Evolutionary conservation across 352 stramenopile species (phyloP).

Genomic region (Phytophthora gonapodyides): DNA sequence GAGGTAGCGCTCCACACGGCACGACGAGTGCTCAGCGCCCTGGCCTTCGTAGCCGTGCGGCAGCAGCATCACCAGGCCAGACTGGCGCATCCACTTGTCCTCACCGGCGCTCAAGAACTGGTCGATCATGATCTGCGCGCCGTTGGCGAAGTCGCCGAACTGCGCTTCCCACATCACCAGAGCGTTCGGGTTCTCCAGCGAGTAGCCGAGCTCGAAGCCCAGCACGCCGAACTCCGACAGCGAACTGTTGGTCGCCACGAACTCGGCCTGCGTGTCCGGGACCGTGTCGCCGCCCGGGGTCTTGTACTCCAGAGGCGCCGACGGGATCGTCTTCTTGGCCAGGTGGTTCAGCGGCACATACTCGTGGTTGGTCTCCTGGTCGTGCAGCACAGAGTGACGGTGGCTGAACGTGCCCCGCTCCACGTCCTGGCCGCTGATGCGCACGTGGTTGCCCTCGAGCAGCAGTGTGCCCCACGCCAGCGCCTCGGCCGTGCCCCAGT

Average conservation of each 20-base stretch:
- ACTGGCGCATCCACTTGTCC: slow-evolving; percentile 97
- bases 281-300: slow-evolving; percentile 24
- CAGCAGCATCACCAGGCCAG: slow-evolving; percentile 93
- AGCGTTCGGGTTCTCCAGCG: slow-evolving; percentile 96
- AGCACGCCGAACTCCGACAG: slow-evolving; percentile 97
- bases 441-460: slow-evolving; percentile 90
- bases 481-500: slow-evolving; percentile 97
- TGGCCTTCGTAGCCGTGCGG: slow-evolving; percentile 97
- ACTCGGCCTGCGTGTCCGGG: slow-evolving; percentile 89
- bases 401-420: slow-evolving; percentile 93
- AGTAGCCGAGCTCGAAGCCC: slow-evolving; percentile 95
- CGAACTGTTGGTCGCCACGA: slow-evolving; percentile 94
- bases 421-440: slow-evolving; percentile 95
- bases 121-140: slow-evolving; percentile 97
- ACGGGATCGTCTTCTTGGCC: slow-evolving; percentile 59
- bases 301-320: slow-evolving; percentile 61
- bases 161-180: slow-evolving; percentile 95
- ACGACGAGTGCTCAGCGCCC: slow-evolving; percentile 96
- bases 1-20: slow-evolving; percentile 95
- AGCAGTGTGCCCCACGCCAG: slow-evolving; percentile 95
- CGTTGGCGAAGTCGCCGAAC: slow-evolving; percentile 98
- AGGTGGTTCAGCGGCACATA: slow-evolving; percentile 95
- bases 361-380: slow-evolving; percentile 94
- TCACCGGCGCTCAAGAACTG: slow-evolving; percentile 97
- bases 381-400: slow-evolving; percentile 94